phyloP scores from a whole-genome alignment of 768 basidiomycete genomes.

The Psilocybe cyanescens region DNA sequence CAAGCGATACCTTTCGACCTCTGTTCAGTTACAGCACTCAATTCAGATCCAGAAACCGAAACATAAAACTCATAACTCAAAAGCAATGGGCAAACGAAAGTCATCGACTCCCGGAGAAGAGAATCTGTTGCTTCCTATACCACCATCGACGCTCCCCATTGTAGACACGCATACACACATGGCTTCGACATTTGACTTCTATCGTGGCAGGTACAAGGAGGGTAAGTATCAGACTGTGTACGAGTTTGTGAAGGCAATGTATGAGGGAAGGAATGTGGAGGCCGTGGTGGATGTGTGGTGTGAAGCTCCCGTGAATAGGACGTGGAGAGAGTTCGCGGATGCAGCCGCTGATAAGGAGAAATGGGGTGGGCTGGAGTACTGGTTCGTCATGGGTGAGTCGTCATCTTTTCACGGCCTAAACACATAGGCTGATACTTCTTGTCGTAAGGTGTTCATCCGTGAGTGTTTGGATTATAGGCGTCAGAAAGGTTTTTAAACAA shows the following conservation, averaged over 20 bases:
- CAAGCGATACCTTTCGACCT: neutral
- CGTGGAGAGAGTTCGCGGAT: conserved; percentile 78
- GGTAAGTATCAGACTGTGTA: conserved; percentile 59
- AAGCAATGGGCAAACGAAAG: conserved; percentile 42
- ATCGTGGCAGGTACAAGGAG: conserved; percentile 62
- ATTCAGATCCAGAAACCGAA: neutral
- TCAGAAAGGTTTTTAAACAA: neutral
- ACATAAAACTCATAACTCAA: neutral
- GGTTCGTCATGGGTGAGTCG: conserved; percentile 78
- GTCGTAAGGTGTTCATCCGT: conserved; percentile 72
- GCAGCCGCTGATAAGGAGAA: conserved; percentile 60
- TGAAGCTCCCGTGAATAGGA: conserved; percentile 67
- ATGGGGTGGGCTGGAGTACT: conserved; percentile 78
- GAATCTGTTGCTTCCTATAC: conserved; percentile 40
- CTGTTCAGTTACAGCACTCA: neutral
- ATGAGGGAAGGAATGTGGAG: conserved; percentile 57
- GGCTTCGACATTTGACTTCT: conserved; percentile 70
- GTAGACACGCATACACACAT: conserved; percentile 89
- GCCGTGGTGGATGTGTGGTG: conserved; percentile 90
- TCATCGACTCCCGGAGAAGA: conserved; percentile 39
- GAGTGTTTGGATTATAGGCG: conserved; percentile 27
- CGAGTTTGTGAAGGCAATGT: conserved; percentile 71
- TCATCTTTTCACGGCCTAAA: neutral
- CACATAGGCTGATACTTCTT: conserved; percentile 3
- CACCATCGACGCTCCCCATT: conserved; percentile 44